A percentile compares a stretch with the other conserved stretches of the same genome.
Conservation (phyloP, 2,329 filamentous ascomycete genomes). For the Clonostachys rhizophaga region DNA sequence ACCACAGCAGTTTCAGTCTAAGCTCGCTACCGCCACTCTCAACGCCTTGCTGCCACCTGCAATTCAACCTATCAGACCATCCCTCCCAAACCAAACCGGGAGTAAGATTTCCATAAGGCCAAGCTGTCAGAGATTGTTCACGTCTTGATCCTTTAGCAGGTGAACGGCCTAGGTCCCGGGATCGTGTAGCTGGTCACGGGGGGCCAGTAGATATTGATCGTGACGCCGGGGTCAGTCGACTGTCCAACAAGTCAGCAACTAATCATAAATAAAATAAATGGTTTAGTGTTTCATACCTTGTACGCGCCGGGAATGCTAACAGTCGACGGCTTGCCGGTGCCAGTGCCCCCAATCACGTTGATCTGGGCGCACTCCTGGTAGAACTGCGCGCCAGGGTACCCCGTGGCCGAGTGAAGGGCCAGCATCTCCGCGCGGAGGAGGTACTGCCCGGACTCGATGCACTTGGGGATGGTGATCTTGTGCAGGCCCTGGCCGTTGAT, state of each 20-base stretch:
- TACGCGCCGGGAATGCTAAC: conserved; percentile 21
- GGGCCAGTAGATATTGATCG: conserved; percentile 16
- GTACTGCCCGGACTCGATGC: conserved; percentile 51
- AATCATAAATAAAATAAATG: background rate
- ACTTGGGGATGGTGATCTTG: conserved; percentile 44
- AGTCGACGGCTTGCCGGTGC: conserved; percentile 13
- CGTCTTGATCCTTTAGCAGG: conserved; percentile 4
- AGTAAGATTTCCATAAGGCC: too few species aligned
- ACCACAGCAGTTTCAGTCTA: too few species aligned
- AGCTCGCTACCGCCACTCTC: too few species aligned
- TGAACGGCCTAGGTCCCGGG: conserved; percentile 15
- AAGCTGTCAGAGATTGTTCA: too few species aligned
- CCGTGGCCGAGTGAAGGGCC: conserved; percentile 44
- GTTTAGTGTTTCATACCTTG: conserved; percentile 2
- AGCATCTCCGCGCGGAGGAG: conserved; percentile 56
- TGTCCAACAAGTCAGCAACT: conserved; percentile 2
- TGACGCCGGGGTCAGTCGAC: conserved; percentile 16
- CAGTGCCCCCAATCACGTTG: conserved; percentile 24
- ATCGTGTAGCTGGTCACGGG: conserved; percentile 15
- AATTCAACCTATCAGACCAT: too few species aligned
- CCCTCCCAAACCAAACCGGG: too few species aligned
- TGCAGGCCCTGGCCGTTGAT: conserved; percentile 40
- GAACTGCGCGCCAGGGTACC: conserved; percentile 38
- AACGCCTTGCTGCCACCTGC: too few species aligned
- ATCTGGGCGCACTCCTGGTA: conserved; percentile 35